Evolutionary conservation across 768 basidiomycete genomes (phyloP), one percentile per base, ranked within the genome.

Genomic region (Mycena vulgaris): DNA sequence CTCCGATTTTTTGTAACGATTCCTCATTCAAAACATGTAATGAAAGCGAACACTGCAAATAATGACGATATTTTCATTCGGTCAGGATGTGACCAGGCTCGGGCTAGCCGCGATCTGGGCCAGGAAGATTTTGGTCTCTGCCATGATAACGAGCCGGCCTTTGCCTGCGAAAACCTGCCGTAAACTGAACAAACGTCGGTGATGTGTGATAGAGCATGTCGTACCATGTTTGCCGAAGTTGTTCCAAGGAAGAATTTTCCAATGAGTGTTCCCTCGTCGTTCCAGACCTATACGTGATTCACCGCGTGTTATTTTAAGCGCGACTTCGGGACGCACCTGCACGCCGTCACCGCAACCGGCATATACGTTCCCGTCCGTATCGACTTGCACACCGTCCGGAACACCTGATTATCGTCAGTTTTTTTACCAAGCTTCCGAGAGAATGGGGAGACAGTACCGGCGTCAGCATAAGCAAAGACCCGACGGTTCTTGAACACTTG

Each of bases 281-380:
- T 84, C 86, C 89, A 90, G 7, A 91, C 88, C 86, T 88, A 63
- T 33, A 35, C 10, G n/a, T n/a, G 30, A 2, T 13, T 55, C 28
- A 28, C 59, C 37, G 61, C 53, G 62, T 30, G 31, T 28, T 47
- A 30, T 23, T 49, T 40, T 27, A 33, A 33, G 48, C 39, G 23
- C 23, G 55, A 60, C 49, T 45, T 49, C 51, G 53, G 60, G 49
- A 70, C 83, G 61, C 39, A 89, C 90, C 30, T 92, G 88, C 0
- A 89, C 86, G 42, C 92, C 92, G 65, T 93, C 93, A n/a, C 88
- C 91, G 63, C 88, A 88, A 2, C 89, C 90, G 0, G 89, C 82
- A 75, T 89, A 94, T 0, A 94, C 87, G 70, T 93, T 93, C 0
- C 91, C 91, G 0, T 84, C 77, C 5, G 80, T 80, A 73, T 94